A percentile compares a stretch with the other conserved stretches of the same genome.
Conservation (phyloP, 805 yeast genomes). For the Torulaspora franciscae region DNA sequence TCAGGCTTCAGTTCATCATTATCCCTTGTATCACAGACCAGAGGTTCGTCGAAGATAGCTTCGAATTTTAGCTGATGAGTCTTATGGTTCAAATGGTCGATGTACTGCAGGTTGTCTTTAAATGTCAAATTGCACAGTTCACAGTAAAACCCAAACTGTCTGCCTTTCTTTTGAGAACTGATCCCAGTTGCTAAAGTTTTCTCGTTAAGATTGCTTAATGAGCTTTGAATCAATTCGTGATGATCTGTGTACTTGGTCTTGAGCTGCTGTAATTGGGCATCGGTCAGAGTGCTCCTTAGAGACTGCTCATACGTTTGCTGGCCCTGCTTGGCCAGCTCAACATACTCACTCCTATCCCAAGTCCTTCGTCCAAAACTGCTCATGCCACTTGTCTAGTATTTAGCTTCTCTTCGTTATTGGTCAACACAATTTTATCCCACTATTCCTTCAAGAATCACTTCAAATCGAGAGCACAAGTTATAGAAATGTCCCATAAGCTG, state of each 20-base stretch:
- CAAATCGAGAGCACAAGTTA: neutral
- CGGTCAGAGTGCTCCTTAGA: slow-evolving; percentile 16
- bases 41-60: slow-evolving; percentile 31
- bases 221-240: slow-evolving; percentile 23
- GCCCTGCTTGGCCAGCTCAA: slow-evolving; percentile 40
- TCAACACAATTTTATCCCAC: neutral
- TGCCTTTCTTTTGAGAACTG: slow-evolving; percentile 40
- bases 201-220: slow-evolving; percentile 34
- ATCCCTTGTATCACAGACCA: slow-evolving; percentile 31
- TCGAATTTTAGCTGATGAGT: slow-evolving; percentile 52
- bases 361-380: slow-evolving; percentile 54
- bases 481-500: slow-evolving; percentile 31
- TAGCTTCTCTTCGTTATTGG: neutral
- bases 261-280: slow-evolving; percentile 13
- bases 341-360: slow-evolving; percentile 70
- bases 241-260: slow-evolving; percentile 26
- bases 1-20: slow-evolving; percentile 44
- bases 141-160: slow-evolving; percentile 81
- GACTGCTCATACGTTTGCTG: slow-evolving; percentile 21
- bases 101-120: slow-evolving; percentile 73
- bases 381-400: slow-evolving; percentile 12
- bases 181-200: slow-evolving; percentile 32
- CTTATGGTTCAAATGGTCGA: slow-evolving; percentile 78
- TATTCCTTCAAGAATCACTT: neutral
- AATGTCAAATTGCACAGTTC: slow-evolving; percentile 73